Base-by-base conservation (phyloP, 2,329 filamentous ascomycete species). In the Talaromyces sp. region DNA sequence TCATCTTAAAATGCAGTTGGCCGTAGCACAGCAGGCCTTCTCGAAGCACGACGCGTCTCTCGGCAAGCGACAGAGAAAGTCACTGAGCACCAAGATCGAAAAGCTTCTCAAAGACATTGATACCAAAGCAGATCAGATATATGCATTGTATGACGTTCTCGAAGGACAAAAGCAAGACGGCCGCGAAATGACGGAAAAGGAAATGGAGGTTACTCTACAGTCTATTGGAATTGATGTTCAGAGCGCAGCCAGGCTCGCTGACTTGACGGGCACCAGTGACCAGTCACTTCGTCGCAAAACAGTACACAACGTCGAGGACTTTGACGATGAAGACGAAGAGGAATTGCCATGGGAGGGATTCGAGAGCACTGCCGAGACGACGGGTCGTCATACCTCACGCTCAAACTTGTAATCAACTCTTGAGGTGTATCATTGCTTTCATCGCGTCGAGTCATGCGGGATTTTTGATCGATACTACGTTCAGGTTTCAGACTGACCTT, bases 81-180 rank as follows among this genome's bases (percentile, higher is more conserved):
- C 80, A 3, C 76, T 93, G 62, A 84, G 86, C 33, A 82, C 81
- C 33, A 85, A 84, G 64, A 89, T 94, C 41, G 83, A 87, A 67
- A 80, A 80, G 25, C 73, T 92, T 22, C 80, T 90, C 49, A 83
- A 83, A 67, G 83, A 85, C 61, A 85, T 92, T 27, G 89, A 93
- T 71, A 83, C 85, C 72, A 92, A 93, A 77, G 87, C 88, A 31
- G 89, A 91, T 67, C 90, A 93, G 75, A 88, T 96, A 49, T 96
- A 96, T 78, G 85, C 87, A 49, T 82, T 96, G 15, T 91, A 93
- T 70, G 92, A 96, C 74, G 91, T 95, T 1, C 82, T 95, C 0
- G 91, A 94, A 76, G 91, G 89, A 6, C 90, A 93, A 74, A 91
- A 90, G 79, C 82, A 82, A 39, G 83, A 84, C 2, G 87, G 87